Evolutionary conservation across 164 flowering plant species (phyloP).

Genomic region (Nelumbo lutea): DNA sequence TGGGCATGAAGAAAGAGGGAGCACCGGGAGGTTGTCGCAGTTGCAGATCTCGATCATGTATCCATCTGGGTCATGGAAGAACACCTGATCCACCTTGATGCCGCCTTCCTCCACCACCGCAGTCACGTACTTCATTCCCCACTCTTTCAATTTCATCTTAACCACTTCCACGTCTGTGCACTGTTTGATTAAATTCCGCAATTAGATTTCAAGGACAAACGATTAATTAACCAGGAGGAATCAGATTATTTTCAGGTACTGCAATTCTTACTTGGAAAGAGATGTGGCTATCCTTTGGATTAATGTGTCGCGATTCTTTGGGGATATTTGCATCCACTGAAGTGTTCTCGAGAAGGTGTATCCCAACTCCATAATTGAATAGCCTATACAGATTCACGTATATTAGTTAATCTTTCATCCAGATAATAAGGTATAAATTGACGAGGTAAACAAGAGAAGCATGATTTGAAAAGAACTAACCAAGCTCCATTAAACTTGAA

Average conservation of each 20-base stretch:
- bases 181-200: conserved; percentile 14
- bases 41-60: conserved; percentile 85
- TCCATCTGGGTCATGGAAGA: conserved; percentile 90
- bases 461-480: neutral
- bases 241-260: too few species aligned
- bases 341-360: neutral
- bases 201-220: neutral
- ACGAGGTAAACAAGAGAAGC: neutral
- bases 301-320: conserved; percentile 35
- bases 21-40: conserved; percentile 66
- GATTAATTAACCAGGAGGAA: neutral
- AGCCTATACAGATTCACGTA: neutral
- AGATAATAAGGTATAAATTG: neutral
- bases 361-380: neutral
- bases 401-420: neutral
- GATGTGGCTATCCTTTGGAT: conserved; percentile 75
- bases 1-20: conserved; percentile 51
- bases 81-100: conserved; percentile 58
- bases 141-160: conserved; percentile 46
- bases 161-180: conserved; percentile 49
- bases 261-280: conserved; percentile 54
- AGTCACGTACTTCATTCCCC: conserved; percentile 57
- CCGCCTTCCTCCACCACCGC: conserved; percentile 67
- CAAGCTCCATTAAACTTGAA: neutral
- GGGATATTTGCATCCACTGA: neutral